Evolutionary conservation across 257 asterid species (phyloP).

Genomic region (Nicotiana attenuata): DNA sequence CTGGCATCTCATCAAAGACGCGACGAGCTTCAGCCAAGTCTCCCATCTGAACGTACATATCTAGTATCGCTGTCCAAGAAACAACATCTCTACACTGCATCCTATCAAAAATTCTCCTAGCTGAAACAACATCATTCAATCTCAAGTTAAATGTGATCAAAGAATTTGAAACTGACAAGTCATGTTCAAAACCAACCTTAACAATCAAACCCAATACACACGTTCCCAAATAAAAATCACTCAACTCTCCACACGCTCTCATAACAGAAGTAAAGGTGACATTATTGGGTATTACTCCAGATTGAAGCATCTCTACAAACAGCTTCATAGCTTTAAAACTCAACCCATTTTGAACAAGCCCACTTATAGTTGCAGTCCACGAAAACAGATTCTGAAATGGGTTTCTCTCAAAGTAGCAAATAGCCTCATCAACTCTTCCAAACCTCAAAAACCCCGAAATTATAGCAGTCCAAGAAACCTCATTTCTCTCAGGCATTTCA

Average conservation of each 20-base stretch:
- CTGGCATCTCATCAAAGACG: conserved; percentile 65
- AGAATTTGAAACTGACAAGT: conserved; percentile 60
- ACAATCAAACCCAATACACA: conserved; percentile 43
- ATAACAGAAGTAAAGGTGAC: conserved; percentile 58
- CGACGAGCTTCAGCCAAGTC: conserved; percentile 52
- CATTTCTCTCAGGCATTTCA: conserved; percentile 81
- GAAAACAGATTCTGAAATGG: conserved; percentile 45
- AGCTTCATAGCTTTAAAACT: conserved; percentile 45
- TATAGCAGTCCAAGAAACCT: conserved; percentile 73
- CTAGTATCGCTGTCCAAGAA: conserved; percentile 74
- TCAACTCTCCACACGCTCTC: conserved; percentile 55
- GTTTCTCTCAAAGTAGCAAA: conserved; percentile 47
- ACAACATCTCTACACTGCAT: conserved; percentile 61
- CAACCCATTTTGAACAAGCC: conserved; percentile 57
- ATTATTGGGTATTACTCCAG: conserved; percentile 53
- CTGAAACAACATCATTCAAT: conserved; percentile 40
- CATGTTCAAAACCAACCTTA: conserved; percentile 50
- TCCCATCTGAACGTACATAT: conserved; percentile 50
- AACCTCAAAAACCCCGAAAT: conserved; percentile 53
- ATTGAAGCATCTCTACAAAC: conserved; percentile 43
- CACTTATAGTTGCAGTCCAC: conserved; percentile 71
- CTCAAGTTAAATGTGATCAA: conserved; percentile 46
- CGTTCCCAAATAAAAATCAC: conserved; percentile 48
- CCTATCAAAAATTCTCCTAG: conserved; percentile 43
- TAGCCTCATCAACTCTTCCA: conserved; percentile 56